phyloP scores from a whole-genome alignment of 228 moss, liverwort and hornwort species.

The Sphagnum magellanicum region DNA sequence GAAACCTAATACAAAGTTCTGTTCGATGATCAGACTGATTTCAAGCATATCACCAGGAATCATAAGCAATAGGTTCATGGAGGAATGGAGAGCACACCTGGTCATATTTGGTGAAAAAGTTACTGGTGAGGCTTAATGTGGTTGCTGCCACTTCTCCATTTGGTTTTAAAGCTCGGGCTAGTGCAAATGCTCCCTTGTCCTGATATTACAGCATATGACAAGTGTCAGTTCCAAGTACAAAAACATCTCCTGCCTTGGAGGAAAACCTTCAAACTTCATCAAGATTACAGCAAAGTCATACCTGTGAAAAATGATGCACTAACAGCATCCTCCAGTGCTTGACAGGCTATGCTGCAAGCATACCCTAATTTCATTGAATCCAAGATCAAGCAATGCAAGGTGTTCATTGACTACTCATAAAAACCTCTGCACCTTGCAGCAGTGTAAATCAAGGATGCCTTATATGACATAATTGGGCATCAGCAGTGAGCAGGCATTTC shows the following conservation, averaged over 20 bases:
- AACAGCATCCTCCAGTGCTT: too few relatives aligned
- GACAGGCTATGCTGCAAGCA: not conserved
- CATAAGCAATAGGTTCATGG: too few relatives aligned
- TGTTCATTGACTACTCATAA: slow-evolving; percentile 97
- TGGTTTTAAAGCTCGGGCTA: slow-evolving; percentile 91
- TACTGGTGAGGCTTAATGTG: slow-evolving; percentile 93
- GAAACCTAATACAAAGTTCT: too few relatives aligned
- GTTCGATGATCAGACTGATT: too few relatives aligned
- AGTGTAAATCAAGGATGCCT: too few relatives aligned
- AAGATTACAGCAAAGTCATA: not conserved
- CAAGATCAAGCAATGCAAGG: slow-evolving; percentile 81
- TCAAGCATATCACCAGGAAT: too few relatives aligned
- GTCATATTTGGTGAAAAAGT: slow-evolving; percentile 96
- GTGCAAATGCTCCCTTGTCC: slow-evolving; percentile 90
- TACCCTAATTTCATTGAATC: slow-evolving; percentile 97
- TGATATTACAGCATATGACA: slow-evolving; percentile 6
- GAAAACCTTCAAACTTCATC: not conserved
- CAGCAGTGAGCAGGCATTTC: too few relatives aligned
- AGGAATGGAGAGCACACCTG: slow-evolving; percentile 29
- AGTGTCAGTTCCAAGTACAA: not conserved
- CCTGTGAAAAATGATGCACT: too few relatives aligned
- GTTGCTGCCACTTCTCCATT: slow-evolving; percentile 95
- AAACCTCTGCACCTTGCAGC: slow-evolving; percentile 65
- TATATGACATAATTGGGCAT: too few relatives aligned
- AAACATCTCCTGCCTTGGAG: not conserved